These are phyloP conservation scores for Lactarius quietus DNA, from an alignment of 768 basidiomycete genomes.

Conservation along the genomic window DNA sequence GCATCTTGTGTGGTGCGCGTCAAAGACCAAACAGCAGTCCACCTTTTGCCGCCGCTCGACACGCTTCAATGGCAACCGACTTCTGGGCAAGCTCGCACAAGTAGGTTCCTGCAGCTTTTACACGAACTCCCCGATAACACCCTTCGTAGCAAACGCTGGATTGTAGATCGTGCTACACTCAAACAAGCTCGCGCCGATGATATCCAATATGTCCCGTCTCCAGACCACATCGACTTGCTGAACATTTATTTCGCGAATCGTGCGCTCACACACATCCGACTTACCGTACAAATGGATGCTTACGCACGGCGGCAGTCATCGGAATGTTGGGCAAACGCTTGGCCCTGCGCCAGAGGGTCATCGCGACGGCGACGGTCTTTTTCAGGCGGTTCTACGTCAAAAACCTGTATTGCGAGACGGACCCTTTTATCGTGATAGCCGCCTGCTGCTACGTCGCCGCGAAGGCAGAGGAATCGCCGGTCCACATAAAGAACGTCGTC, in stretches of 20 bases:
- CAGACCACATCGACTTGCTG: slow-evolving; percentile 75
- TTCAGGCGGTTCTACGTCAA: slow-evolving; percentile 97
- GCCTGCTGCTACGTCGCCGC: slow-evolving; percentile 96
- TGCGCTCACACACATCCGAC: slow-evolving; percentile 32
- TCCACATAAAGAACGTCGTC: slow-evolving; percentile 91
- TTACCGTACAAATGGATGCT: not conserved
- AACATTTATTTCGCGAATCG: slow-evolving; percentile 87
- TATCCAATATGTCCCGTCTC: slow-evolving; percentile 70
- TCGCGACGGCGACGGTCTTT: slow-evolving; percentile 92
- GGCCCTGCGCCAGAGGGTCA: slow-evolving; percentile 79
- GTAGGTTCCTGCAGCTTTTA: slow-evolving; percentile 36
- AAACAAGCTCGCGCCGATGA: slow-evolving; percentile 74
- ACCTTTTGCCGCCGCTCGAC: not conserved
- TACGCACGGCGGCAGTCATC: slow-evolving; percentile 54
- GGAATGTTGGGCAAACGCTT: slow-evolving; percentile 84
- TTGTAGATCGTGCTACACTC: slow-evolving; percentile 76
- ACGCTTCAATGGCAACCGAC: slow-evolving; percentile 69
- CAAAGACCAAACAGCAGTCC: not conserved
- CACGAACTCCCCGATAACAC: not conserved
- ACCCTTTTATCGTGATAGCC: slow-evolving; percentile 87
- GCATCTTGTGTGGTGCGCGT: slow-evolving; percentile 10
- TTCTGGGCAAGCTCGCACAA: slow-evolving; percentile 93
- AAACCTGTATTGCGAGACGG: slow-evolving; percentile 93
- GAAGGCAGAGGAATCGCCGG: slow-evolving; percentile 94
- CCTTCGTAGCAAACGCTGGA: slow-evolving; percentile 79